These are phyloP conservation scores for Citrus mangshanensis DNA, from an alignment of 345 rosid genomes.

Conservation along the genomic window DNA sequence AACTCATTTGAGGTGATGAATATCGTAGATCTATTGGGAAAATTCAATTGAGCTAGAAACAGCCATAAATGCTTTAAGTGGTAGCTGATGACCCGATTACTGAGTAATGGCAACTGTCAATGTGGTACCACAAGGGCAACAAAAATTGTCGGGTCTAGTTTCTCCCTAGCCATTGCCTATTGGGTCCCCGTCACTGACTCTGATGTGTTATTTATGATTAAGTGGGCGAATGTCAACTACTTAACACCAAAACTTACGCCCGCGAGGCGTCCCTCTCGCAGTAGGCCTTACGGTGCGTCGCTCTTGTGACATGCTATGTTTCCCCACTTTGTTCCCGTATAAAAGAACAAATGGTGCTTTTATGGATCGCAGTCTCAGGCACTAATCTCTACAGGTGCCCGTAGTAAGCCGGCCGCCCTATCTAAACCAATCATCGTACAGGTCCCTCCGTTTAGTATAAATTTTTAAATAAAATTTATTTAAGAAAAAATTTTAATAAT, in stretches of 20 bases:
- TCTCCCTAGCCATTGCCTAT: not conserved
- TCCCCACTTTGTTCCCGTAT: not conserved
- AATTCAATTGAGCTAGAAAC: not conserved
- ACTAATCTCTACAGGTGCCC: constrained; percentile 1
- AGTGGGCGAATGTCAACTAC: not conserved
- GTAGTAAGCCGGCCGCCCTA: constrained; percentile 8
- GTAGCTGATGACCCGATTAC: not conserved
- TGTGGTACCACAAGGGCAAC: not conserved
- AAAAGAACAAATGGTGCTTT: too few relatives aligned
- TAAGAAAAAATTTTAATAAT: too few relatives aligned
- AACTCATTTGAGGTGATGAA: not conserved
- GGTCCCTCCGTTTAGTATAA: not conserved
- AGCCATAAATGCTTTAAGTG: not conserved
- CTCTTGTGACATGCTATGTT: not conserved
- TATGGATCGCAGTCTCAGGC: not conserved
- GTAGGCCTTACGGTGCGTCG: not conserved
- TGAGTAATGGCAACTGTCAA: not conserved
- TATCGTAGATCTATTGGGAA: not conserved
- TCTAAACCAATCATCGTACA: constrained; percentile 9
- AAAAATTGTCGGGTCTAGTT: not conserved
- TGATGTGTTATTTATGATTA: not conserved
- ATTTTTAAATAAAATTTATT: too few relatives aligned
- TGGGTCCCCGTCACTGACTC: not conserved
- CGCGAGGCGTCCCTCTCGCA: not conserved
- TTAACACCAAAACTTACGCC: accelerated